A percentile compares a stretch with the other conserved stretches of the same genome.
Conservation (phyloP, 345 rosid species). For the Eucalyptus tenuipes region DNA sequence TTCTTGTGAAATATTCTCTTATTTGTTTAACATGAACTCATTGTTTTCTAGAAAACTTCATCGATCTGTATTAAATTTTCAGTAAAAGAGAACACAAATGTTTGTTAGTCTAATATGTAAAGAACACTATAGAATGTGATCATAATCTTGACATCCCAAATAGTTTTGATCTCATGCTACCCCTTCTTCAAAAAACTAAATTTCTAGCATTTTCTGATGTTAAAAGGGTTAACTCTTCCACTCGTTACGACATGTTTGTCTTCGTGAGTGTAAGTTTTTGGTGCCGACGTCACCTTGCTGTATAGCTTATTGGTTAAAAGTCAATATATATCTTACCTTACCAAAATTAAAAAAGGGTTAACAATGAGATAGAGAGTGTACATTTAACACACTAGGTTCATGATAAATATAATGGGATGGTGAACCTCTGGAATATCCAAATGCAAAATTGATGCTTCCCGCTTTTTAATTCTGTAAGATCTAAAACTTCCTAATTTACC, state of each 20-base stretch:
- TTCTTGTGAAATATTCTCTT: neutral
- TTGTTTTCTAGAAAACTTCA: neutral
- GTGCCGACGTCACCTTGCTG: too few species aligned
- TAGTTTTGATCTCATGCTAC: neutral
- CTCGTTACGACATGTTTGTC: too few species aligned
- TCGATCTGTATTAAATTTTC: neutral
- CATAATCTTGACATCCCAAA: neutral
- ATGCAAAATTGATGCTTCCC: neutral
- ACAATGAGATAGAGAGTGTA: neutral
- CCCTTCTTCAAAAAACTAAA: neutral
- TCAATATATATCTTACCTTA: too few species aligned
- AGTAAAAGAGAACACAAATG: neutral
- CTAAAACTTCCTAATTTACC: slow-evolving; percentile 1
- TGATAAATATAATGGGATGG: neutral
- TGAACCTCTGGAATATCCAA: neutral
- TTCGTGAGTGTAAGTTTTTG: too few species aligned
- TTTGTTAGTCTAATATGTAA: neutral
- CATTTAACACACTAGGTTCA: neutral
- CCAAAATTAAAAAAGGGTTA: neutral
- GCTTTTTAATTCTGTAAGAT: neutral
- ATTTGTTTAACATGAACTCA: neutral
- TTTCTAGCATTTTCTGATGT: neutral
- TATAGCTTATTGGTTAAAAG: too few species aligned
- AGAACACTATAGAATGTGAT: neutral
- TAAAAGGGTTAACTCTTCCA: neutral